phyloP scores from a whole-genome alignment of 2,329 filamentous ascomycete genomes.

The Pseudocercospora eumusae region DNA sequence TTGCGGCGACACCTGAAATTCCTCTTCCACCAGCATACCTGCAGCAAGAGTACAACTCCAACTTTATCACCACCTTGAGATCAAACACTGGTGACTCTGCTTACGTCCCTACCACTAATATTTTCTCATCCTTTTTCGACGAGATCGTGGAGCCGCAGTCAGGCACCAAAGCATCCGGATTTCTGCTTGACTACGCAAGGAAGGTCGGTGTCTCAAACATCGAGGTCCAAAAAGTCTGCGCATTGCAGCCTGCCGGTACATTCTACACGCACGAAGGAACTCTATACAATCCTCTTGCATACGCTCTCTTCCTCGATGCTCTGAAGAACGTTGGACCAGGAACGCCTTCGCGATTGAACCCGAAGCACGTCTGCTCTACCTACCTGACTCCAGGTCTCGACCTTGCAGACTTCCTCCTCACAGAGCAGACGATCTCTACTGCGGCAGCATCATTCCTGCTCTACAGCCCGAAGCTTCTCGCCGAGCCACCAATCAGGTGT shows the following conservation, averaged over 20 bases:
- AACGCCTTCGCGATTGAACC: slow-evolving; percentile 40
- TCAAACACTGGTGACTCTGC: slow-evolving; percentile 51
- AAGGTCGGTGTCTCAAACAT: slow-evolving; percentile 54
- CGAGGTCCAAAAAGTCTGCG: slow-evolving; percentile 49
- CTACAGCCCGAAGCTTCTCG: slow-evolving; percentile 40
- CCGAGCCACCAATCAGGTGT: slow-evolving; percentile 47
- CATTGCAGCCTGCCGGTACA: slow-evolving; percentile 44
- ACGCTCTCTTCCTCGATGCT: slow-evolving; percentile 51
- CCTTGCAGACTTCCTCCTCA: slow-evolving; percentile 50
- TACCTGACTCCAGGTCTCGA: slow-evolving; percentile 45
- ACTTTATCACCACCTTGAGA: slow-evolving; percentile 48
- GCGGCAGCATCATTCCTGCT: slow-evolving; percentile 42
- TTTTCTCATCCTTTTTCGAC: slow-evolving; percentile 53
- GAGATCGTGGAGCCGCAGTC: slow-evolving; percentile 55
- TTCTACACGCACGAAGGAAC: slow-evolving; percentile 56
- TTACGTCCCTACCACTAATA: slow-evolving; percentile 57
- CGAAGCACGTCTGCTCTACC: slow-evolving; percentile 44
- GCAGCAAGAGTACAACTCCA: slow-evolving; percentile 51
- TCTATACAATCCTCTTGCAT: slow-evolving; percentile 53
- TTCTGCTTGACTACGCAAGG: slow-evolving; percentile 43
- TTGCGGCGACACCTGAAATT: slow-evolving; percentile 44
- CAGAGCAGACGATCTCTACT: slow-evolving; percentile 47
- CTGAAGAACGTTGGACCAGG: slow-evolving; percentile 53
- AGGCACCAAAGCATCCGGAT: slow-evolving; percentile 50
- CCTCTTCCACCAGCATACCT: slow-evolving; percentile 50